phyloP scores from a whole-genome alignment of 257 asterid genomes.

The Nicotiana obtusifolia region DNA sequence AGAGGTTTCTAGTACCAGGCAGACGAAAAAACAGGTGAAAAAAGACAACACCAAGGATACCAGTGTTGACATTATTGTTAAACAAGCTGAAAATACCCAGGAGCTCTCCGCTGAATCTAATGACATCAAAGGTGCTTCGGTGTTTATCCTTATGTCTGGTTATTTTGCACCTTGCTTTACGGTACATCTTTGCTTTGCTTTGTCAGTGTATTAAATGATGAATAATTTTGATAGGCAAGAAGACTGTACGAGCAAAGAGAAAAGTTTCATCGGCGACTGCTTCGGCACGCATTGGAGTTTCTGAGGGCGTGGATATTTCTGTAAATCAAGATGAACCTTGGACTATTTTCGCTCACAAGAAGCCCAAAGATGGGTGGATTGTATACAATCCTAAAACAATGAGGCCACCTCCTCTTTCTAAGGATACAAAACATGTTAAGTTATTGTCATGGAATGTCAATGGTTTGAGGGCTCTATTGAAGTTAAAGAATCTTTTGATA shows the following conservation, averaged over 20 bases:
- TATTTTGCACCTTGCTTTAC: neutral
- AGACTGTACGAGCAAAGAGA: slow-evolving; percentile 33
- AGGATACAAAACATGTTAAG: slow-evolving; percentile 53
- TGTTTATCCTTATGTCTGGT: neutral
- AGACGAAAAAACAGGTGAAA: slow-evolving; percentile 33
- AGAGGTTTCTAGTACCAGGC: slow-evolving; percentile 27
- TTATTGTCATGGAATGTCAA: slow-evolving; percentile 95
- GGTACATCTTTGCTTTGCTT: neutral
- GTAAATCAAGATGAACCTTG: slow-evolving; percentile 61
- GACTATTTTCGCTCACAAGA: slow-evolving; percentile 86
- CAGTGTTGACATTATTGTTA: slow-evolving; percentile 15
- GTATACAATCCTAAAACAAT: slow-evolving; percentile 79
- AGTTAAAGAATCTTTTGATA: slow-evolving; percentile 54
- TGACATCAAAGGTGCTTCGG: slow-evolving; percentile 45
- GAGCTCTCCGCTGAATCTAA: slow-evolving; percentile 33
- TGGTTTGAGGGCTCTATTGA: slow-evolving; percentile 84
- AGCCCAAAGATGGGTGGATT: slow-evolving; percentile 81
- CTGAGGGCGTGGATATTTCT: slow-evolving; percentile 25
- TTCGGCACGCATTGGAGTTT: slow-evolving; percentile 24
- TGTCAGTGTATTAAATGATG: slow-evolving; percentile 5
- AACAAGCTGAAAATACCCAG: slow-evolving; percentile 20
- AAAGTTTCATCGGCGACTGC: slow-evolving; percentile 32
- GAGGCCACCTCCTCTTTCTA: slow-evolving; percentile 71
- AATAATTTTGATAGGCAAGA: slow-evolving; percentile 30
- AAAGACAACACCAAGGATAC: slow-evolving; percentile 21